Percentiles rank a stretch among this genome's conserved stretches.
These are phyloP conservation scores for Dioscorea dumetorum DNA, from an alignment of 106 monocot genomes.

Conservation along the genomic window DNA sequence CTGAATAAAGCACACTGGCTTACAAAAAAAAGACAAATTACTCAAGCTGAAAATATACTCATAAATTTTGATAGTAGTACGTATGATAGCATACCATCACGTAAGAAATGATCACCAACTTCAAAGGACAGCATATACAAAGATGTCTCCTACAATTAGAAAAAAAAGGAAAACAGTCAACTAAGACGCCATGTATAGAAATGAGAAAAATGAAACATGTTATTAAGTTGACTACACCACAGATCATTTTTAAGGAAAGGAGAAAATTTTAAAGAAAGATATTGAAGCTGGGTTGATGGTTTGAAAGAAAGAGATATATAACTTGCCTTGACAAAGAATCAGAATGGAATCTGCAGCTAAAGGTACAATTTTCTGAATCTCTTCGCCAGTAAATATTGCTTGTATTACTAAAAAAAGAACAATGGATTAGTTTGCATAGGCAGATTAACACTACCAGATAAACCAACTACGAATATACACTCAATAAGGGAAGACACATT, in stretches of 20 bases:
- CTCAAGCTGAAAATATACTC: too few species aligned
- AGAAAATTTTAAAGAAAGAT: background rate
- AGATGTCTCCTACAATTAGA: constrained; percentile 39
- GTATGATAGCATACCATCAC: constrained; percentile 15
- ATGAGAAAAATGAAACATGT: too few species aligned
- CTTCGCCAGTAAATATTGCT: constrained; percentile 70
- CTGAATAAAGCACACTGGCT: too few species aligned
- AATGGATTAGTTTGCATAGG: background rate
- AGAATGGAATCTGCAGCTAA: constrained; percentile 48
- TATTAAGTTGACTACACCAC: too few species aligned
- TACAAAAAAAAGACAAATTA: too few species aligned
- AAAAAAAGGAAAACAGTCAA: background rate
- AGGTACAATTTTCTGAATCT: constrained; percentile 60
- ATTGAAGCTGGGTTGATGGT: background rate
- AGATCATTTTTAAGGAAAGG: too few species aligned
- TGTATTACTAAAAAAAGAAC: constrained; percentile 33
- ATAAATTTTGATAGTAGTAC: too few species aligned
- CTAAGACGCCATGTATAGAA: too few species aligned
- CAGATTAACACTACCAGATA: too few species aligned
- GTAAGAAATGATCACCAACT: constrained; percentile 7
- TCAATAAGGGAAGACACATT: too few species aligned
- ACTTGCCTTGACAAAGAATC: constrained; percentile 68
- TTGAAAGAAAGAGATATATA: background rate
- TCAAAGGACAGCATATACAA: constrained; percentile 54
- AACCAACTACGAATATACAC: too few species aligned